Evolutionary conservation across 306 rosid species (phyloP).

Genomic region (Castanea crenata): DNA sequence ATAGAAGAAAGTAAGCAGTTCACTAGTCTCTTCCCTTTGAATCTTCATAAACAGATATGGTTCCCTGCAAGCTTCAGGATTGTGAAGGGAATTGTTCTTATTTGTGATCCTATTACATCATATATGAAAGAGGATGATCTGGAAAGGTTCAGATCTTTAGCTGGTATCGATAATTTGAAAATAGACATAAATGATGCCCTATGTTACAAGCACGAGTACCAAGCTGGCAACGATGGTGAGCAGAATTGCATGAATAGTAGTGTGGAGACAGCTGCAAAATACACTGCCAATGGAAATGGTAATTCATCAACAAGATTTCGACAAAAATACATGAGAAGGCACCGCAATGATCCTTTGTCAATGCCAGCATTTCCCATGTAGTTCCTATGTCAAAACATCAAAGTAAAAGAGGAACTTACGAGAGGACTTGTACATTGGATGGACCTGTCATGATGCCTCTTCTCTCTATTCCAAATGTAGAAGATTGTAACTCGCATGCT

Average conservation of each 20-base stretch:
- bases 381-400: constrained; percentile 14
- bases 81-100: constrained; percentile 53
- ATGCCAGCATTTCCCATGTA: background rate
- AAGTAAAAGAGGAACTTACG: constrained; percentile 26
- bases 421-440: constrained; percentile 28
- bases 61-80: constrained; percentile 60
- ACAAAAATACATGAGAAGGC: constrained; percentile 38
- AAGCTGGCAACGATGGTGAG: constrained; percentile 5
- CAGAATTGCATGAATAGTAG: background rate
- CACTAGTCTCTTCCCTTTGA: constrained; percentile 54
- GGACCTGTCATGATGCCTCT: constrained; percentile 50
- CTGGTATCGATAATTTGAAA: constrained; percentile 37
- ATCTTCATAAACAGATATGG: constrained; percentile 70
- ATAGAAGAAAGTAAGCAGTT: constrained; percentile 42
- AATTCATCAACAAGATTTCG: constrained; percentile 19
- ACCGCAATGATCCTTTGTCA: background rate
- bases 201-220: constrained; percentile 3
- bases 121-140: constrained; percentile 40
- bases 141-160: constrained; percentile 47
- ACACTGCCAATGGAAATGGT: constrained; percentile 13
- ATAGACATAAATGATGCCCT: constrained; percentile 37
- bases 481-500: constrained; percentile 19
- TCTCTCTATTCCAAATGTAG: constrained; percentile 33
- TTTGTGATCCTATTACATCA: constrained; percentile 41
- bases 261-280: constrained; percentile 3